Evolutionary conservation across 164 flowering plant species (phyloP), one percentile per base, ranked within the genome.

Genomic region (Kalanchoe fedtschenkoi): DNA sequence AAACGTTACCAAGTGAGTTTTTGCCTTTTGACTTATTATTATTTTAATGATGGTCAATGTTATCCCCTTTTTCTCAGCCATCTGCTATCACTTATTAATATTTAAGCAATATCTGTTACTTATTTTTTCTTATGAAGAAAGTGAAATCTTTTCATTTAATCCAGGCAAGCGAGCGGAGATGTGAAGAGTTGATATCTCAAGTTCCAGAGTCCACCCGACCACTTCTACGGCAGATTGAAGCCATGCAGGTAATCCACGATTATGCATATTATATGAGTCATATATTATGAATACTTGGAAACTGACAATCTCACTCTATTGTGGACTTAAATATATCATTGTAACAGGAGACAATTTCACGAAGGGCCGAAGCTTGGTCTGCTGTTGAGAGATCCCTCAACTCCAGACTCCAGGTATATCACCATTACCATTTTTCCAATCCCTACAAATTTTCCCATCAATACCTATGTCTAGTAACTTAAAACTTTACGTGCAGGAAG

Each of bases 131-230:
- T 26, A 6, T 60, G 16, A 13, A 51, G 26, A 51, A 37, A 51
- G 32, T 5, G 14, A 51, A 2, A 24, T 51, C 32, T 5, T n/a
- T 16, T 58, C 34, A n/a, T 9, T 63, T 29, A 37, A 64, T 71
- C 34, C 71, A 95, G 99, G 97, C 83, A 60, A 95, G 99, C 78
- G 99, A 91, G 73, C 88, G 85, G 13, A 83, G 99, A 19, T 95
- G 96, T 72, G 97, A 95, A 76, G 99, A 89, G 76, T 80, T 95
- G 78, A 78, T 91, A 55, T 76, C 88, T 15, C 97, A 89, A 78
- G 93, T 95, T 62, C 99, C 99, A 61, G 99, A 95, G 61, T 95
- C 99, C 60, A 95, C 99, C 63, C 83, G 99, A 74, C 99, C 99
- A 60, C 96, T 95, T 70, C 66, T 95, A 62, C 81, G 97, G 77